Base-by-base conservation (phyloP, 2,329 filamentous ascomycete species). In the Botrytis hyacinthi region DNA sequence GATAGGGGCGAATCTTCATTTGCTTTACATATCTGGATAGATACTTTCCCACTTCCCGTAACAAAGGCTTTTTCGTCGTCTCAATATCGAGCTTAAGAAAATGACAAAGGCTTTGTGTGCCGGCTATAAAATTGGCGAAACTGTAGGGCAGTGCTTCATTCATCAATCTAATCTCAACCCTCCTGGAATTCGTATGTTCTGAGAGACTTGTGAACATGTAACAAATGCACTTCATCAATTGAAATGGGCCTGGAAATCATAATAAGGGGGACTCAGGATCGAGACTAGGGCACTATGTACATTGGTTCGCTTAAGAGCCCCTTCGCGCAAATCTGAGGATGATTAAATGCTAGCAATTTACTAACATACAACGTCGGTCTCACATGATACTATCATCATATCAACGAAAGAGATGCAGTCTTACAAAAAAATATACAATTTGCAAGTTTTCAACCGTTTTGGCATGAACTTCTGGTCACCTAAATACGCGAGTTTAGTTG, bases 81-180 rank as follows among this genome's bases (percentile, higher is more conserved):
- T 46, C 7, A 46, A 22, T 9, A 22, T 22, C 20, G 44, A 46
- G 44, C 44, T 22, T 3, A 46, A 22, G 7, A 46, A 46, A 46
- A 8, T 46, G 2, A 46, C 0, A 9, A 4, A 46, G 44, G 4
- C 20, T 22, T 46, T 46, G 7, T 1, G 4, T 46, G 4, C 44
- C 18, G 18, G 20, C 44, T 1, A 46, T 3, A 46, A 22, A 3
- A 46, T 46, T 46, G 8, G 8, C 18, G 7, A 44, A 20, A 44
- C 12, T 44, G 1, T 44, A 44, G 42, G 16, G 10, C 6, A 44
- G 4, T 18, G 42, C 14, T 44, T 44, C 16, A 7, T 44, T 44
- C 16, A 9, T 44, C 22, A 51, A 35, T 73, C 16, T 4, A 79
- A 78, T 1, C 76, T 79, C 48, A 76, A 72, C 12, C 78, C 78